Conservation (phyloP, 176 grass and related monocot species). For the Pharus latifolius region DNA sequence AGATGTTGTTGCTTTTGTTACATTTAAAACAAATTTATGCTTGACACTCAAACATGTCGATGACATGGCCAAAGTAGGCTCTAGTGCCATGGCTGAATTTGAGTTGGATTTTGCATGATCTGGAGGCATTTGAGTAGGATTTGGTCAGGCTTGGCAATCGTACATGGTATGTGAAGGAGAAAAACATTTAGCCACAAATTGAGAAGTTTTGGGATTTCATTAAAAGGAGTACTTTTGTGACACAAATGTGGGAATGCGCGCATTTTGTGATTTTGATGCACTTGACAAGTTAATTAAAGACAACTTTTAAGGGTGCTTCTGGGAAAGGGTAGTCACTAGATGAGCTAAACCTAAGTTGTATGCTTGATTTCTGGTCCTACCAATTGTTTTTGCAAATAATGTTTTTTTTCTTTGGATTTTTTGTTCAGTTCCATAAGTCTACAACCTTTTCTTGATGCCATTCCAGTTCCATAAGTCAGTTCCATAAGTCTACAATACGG, state of each 20-base stretch:
- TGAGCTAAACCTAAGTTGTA: no score
- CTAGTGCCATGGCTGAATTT: not conserved
- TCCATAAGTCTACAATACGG: no score
- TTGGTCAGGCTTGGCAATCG: not conserved
- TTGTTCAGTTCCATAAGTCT: not conserved
- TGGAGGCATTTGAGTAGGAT: not conserved
- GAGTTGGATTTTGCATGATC: not conserved
- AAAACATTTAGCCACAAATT: not conserved
- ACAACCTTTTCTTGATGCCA: not conserved
- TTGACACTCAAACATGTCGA: not conserved
- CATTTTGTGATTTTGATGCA: not conserved
- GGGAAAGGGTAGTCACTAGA: no score
- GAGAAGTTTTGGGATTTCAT: not conserved
- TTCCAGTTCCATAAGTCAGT: not conserved
- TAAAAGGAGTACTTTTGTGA: not conserved
- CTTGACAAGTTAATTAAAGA: not conserved
- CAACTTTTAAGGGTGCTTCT: no score
- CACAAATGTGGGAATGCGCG: no score
- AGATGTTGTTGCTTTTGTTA: not conserved
- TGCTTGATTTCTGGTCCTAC: not conserved
- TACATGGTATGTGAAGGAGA: not conserved
- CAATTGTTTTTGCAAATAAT: constrained; percentile 7
- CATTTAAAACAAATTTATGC: not conserved
- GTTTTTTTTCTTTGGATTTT: not conserved
- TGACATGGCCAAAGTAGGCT: not conserved